Percentiles rank a stretch among this genome's conserved stretches.
Conservation (phyloP, 495 filamentous ascomycete genomes). For the Talaromyces trachyspermus region DNA sequence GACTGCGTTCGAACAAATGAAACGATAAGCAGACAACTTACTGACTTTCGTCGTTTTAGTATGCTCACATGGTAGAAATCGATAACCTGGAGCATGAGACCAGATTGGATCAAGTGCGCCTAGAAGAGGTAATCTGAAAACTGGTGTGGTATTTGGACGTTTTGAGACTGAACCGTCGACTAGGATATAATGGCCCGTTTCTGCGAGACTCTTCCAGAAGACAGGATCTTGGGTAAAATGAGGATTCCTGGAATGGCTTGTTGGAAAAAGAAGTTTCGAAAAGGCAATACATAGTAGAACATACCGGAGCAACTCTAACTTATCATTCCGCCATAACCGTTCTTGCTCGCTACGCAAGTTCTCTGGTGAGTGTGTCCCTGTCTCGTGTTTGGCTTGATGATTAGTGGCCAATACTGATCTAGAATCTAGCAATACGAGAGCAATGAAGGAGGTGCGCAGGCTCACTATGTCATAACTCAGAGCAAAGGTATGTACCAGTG, state of each 20-base stretch:
- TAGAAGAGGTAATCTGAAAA: slow-evolving; percentile 30
- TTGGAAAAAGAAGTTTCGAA: slow-evolving; percentile 47
- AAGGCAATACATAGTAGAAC: slow-evolving; percentile 52
- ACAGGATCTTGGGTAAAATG: slow-evolving; percentile 62
- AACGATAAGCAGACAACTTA: not conserved
- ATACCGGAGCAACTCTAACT: slow-evolving; percentile 73
- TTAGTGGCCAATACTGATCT: slow-evolving; percentile 7
- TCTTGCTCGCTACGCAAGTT: slow-evolving; percentile 56
- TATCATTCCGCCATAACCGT: slow-evolving; percentile 63
- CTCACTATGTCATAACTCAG: slow-evolving; percentile 55
- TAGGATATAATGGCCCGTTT: slow-evolving; percentile 59
- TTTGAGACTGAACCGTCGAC: slow-evolving; percentile 5
- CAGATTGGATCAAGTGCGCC: slow-evolving; percentile 49
- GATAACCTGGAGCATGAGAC: slow-evolving; percentile 53
- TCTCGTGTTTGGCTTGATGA: slow-evolving; percentile 4
- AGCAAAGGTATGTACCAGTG: slow-evolving; percentile 60
- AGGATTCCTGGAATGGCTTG: slow-evolving; percentile 47
- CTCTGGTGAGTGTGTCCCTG: slow-evolving; percentile 38
- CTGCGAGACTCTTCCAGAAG: slow-evolving; percentile 66
- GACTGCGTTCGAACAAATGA: not conserved
- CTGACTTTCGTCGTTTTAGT: slow-evolving; percentile 28
- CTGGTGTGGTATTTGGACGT: slow-evolving; percentile 11
- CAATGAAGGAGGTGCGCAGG: slow-evolving; percentile 43
- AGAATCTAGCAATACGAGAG: slow-evolving; percentile 45
- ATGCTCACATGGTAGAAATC: slow-evolving; percentile 74